phyloP scores from a whole-genome alignment of 179 eudicot genomes.

The Amaranthus tricolor region DNA sequence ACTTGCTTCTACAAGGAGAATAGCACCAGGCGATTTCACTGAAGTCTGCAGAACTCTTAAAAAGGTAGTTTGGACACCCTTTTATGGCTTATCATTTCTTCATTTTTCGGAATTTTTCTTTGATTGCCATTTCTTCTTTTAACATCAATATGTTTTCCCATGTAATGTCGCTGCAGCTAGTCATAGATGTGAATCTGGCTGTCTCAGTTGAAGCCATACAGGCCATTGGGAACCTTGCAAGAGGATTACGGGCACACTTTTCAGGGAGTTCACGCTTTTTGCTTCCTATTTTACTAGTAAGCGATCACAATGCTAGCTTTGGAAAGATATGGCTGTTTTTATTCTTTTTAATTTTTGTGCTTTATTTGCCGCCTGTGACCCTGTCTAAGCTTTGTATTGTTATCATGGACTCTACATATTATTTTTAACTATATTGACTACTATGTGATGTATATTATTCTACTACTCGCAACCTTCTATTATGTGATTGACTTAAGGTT shows the following conservation, averaged over 20 bases:
- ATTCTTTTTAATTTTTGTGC: not conserved
- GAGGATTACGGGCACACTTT: conserved; percentile 82
- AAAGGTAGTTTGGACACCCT: conserved; percentile 47
- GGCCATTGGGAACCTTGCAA: conserved; percentile 95
- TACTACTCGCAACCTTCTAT: not conserved
- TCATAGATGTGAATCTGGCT: conserved; percentile 92
- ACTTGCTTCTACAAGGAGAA: conserved; percentile 91
- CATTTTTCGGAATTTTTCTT: not conserved
- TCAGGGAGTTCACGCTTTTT: conserved; percentile 80
- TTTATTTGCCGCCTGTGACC: not conserved
- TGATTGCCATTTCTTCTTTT: not conserved
- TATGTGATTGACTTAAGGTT: conserved; percentile 7
- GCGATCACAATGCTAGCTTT: conserved; percentile 19
- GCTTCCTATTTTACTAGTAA: conserved; percentile 87
- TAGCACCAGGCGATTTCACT: conserved; percentile 96
- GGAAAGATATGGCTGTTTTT: not conserved
- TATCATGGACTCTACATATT: not conserved
- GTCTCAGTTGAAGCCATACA: conserved; percentile 96
- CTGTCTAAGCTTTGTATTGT: not conserved
- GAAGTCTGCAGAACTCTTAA: conserved; percentile 91
- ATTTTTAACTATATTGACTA: not conserved
- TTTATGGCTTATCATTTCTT: not conserved
- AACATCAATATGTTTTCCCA: conserved; percentile 5
- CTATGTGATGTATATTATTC: not conserved
- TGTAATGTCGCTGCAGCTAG: conserved; percentile 54